A percentile compares a stretch with the other conserved stretches of the same genome.
phyloP scores from a whole-genome alignment of 345 rosid genomes.

The Trapa bicornis region DNA sequence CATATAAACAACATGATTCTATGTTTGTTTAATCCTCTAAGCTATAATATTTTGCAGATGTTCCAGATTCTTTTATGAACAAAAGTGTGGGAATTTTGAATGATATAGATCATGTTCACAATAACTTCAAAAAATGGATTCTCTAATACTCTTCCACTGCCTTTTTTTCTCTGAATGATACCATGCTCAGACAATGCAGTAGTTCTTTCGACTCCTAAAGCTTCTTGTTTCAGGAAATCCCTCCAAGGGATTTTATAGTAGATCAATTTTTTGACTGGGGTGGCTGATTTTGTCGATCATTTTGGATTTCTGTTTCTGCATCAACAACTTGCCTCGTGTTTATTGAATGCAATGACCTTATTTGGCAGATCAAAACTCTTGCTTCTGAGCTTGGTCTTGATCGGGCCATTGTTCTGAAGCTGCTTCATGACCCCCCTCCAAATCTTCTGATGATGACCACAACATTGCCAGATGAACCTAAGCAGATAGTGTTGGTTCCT shows the following conservation, averaged over 20 bases:
- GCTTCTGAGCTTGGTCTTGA: constrained; percentile 87
- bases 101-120: not conserved
- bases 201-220: too few species aligned
- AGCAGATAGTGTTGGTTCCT: constrained; percentile 11
- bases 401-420: constrained; percentile 58
- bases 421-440: constrained; percentile 84
- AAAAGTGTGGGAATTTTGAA: too few species aligned
- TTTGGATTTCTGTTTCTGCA: not conserved
- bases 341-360: not conserved
- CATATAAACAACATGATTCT: too few species aligned
- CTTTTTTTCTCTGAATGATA: not conserved
- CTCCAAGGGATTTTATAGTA: not conserved
- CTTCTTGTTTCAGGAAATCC: too few species aligned
- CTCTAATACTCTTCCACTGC: not conserved
- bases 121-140: not conserved
- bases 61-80: too few species aligned
- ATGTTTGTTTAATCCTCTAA: too few species aligned
- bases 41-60: too few species aligned
- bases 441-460: constrained; percentile 75
- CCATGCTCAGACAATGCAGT: not conserved
- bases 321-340: not conserved
- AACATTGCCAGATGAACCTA: constrained; percentile 53
- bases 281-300: not conserved
- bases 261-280: not conserved
- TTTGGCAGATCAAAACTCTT: constrained; percentile 55